Evolutionary conservation across 805 yeast genomes (phyloP).

Genomic region (Candida khao-thaluensis): DNA sequence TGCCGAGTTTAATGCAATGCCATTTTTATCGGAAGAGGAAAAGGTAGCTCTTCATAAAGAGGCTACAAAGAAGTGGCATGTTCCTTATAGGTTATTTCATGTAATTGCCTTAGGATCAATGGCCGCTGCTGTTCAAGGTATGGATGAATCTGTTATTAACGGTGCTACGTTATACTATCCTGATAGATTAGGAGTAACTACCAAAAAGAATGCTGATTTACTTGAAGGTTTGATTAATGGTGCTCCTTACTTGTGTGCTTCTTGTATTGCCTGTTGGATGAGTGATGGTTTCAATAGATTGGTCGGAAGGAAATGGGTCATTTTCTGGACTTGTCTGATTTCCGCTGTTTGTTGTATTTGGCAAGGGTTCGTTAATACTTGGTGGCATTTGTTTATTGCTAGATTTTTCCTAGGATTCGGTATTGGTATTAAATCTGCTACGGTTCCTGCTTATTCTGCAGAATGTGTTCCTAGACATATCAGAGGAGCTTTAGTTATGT

Average conservation of each 20-base stretch:
- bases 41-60: conserved; percentile 47
- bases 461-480: conserved; percentile 57
- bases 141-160: conserved; percentile 70
- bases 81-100: conserved; percentile 49
- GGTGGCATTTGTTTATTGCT: conserved; percentile 61
- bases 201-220: conserved; percentile 48
- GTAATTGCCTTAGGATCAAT: conserved; percentile 60
- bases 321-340: conserved; percentile 58
- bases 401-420: conserved; percentile 64
- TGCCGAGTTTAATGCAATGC: conserved; percentile 54
- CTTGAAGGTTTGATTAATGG: conserved; percentile 61
- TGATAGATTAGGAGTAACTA: conserved; percentile 46
- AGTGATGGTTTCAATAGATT: conserved; percentile 50
- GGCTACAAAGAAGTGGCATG: conserved; percentile 43
- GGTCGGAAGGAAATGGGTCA: conserved; percentile 59
- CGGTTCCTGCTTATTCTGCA: conserved; percentile 66
- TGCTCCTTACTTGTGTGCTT: conserved; percentile 63
- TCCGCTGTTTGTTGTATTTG: conserved; percentile 63
- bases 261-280: conserved; percentile 59
- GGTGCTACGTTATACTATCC: conserved; percentile 69
- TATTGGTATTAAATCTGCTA: conserved; percentile 64
- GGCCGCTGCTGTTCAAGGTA: conserved; percentile 73
- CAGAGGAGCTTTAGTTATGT: conserved; percentile 66
- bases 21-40: conserved; percentile 46
- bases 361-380: conserved; percentile 62